phyloP scores from a whole-genome alignment of 208 protist genomes.

The Trypanosoma mega region DNA sequence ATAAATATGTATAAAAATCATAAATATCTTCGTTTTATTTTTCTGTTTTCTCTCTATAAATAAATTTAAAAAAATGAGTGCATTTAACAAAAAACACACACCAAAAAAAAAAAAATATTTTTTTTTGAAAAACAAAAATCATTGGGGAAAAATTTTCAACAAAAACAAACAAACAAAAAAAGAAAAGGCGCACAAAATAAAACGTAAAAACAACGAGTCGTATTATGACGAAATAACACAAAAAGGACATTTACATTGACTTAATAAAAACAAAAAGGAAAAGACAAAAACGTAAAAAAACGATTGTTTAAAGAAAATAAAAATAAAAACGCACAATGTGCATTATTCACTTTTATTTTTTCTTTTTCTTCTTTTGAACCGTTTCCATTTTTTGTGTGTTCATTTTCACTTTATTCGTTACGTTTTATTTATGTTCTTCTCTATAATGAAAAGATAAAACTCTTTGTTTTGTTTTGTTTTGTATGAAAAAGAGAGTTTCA shows the following conservation, averaged over 20 bases:
- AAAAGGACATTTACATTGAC: not conserved
- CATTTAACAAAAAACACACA: not conserved
- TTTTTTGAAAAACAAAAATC: not conserved
- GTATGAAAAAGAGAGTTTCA: not conserved
- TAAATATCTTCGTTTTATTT: not conserved
- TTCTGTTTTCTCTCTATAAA: constrained; percentile 10
- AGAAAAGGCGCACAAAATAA: constrained; percentile 7
- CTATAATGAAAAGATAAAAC: not conserved
- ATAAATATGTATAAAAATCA: too few species aligned
- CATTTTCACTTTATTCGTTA: constrained; percentile 32
- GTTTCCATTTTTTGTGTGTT: not conserved
- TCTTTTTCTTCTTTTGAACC: too few species aligned
- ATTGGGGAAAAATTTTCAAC: not conserved
- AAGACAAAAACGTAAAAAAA: constrained; percentile 17
- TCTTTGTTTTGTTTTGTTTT: not conserved
- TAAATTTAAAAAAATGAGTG: too few species aligned
- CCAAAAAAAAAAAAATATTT: constrained; percentile 19
- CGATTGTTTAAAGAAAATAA: too few species aligned
- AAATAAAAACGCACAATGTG: not conserved
- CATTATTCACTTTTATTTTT: not conserved
- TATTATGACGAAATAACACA: constrained; percentile 6
- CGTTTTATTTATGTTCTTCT: not conserved
- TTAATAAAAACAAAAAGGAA: constrained; percentile 2
- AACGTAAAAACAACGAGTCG: not conserved
- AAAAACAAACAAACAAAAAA: constrained; percentile 16